Evolutionary conservation across 257 asterid genomes (phyloP), one percentile per base, ranked within the genome.

Genomic region (Salvia miltiorrhiza): DNA sequence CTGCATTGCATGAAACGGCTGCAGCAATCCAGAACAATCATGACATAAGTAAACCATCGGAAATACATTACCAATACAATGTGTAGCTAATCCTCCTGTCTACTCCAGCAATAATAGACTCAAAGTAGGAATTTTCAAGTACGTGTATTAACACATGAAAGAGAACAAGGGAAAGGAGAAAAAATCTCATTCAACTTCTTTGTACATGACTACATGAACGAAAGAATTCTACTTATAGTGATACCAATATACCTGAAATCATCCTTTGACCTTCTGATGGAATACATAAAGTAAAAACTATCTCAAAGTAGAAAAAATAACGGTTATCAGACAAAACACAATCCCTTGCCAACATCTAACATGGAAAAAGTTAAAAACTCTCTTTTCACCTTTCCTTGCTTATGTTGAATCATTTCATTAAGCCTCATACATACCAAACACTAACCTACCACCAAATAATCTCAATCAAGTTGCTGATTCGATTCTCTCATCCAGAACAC

Each of bases 1-100:
- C 88, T 69, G 73, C 81, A 80, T 63, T 83, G 88, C 83, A 83
- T 52, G 77, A 83, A 83, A 43, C 85, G 85, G 79, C 85, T 83
- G 80, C 75, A 79, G 64, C 35, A 67, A 71, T 50, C 28, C 37
- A 58, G 56, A 62, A 61, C 20, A 78, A 53, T 39, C 32, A 56
- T 65, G 55, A 41, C 14, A 67, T 77, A 39, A 80, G 69, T 55
- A 74, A 26, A 43, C 54, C 55, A 37, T 63, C 20, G 11, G 28
- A 63, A 43, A 56, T 16, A 48, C 20, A 58, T 47, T 55, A 45
- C 48, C 57, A 50, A 40, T n/a, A 48, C 20, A 28, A 70, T 5
- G 1, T 2, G 61, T 33, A 5, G 50, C 23, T 24, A 26, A 23
- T 9, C 33, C 49, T 59, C 30, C 8, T 33, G 4, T 12, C 57